Evolutionary conservation across 177 flowering plant species (phyloP), one percentile per base, ranked within the genome.

Genomic region (Vitis hybrid): DNA sequence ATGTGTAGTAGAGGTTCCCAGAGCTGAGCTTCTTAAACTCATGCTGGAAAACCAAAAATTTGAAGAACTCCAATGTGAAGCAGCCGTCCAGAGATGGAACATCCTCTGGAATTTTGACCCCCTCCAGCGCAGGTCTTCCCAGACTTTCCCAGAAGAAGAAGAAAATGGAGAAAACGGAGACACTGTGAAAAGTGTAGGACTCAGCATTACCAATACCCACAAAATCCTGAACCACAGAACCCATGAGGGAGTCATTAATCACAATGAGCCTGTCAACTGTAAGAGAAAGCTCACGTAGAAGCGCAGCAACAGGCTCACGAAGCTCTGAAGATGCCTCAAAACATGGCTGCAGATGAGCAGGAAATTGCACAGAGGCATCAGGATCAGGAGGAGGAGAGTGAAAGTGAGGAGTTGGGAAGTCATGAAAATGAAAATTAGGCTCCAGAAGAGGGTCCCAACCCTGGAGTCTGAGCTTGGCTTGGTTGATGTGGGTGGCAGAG

Each of bases 201-300:
- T 89, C 91, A 0, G 74, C 82, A 56, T 89, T 87, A 2, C 72
- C 70, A 15, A 82, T 61, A 0, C 50, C 9, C 5, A 49, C 57
- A 2, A 72, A 75, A 19, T 84, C 89, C 61, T 87, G 81, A 10
- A 86, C 77, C 1, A 83, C 87, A 5, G 72, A 82, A 0, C 72
- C 74, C 88, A 84, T 84, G 2, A 81, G 53, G 3, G 84, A 62
- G 67, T 89, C 93, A 52, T 82, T 72, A 48, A 89, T 71, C 64
- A 89, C 81, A 0, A 79, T 66, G 8, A 87, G 74, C 63, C 80
- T 79, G 11, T 66, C 65, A 0, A 73, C 14, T 7, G 48, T 64
- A 5, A 52, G 0, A 1, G 86, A 74, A 13, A 89, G 83, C 1
- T 52, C 1, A 1, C 58, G 71, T 0, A 89, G 48, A 8, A 87